A percentile compares a stretch with the other conserved stretches of the same genome.
These are phyloP conservation scores for Adansonia rubrostipa DNA, from an alignment of 441 rosid genomes.

Conservation along the genomic window DNA sequence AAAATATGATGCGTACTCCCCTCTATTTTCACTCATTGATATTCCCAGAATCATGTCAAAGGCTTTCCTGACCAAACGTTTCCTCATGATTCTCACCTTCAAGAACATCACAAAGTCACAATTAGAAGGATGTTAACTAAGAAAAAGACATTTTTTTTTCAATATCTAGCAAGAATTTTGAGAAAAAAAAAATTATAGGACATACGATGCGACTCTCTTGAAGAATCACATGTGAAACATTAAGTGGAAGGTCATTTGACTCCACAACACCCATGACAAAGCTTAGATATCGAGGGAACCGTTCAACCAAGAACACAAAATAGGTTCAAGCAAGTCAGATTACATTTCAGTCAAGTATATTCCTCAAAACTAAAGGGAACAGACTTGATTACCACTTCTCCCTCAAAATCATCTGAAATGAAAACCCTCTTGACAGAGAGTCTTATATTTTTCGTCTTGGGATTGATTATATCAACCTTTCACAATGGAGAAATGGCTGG, in stretches of 20 bases:
- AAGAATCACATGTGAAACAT: constrained; percentile 94
- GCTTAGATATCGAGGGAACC: constrained; percentile 94
- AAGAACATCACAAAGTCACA: constrained; percentile 31
- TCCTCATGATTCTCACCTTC: constrained; percentile 92
- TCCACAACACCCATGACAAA: constrained; percentile 97
- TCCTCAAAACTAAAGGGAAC: neutral
- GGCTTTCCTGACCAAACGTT: constrained; percentile 85
- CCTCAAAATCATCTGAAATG: constrained; percentile 96
- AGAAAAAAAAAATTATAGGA: neutral
- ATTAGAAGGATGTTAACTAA: neutral
- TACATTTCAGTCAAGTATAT: constrained; percentile 7
- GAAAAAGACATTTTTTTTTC: neutral
- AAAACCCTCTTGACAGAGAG: constrained; percentile 91
- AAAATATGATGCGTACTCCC: constrained; percentile 49
- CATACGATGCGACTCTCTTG: constrained; percentile 95
- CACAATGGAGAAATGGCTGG: constrained; percentile 75
- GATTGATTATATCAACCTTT: constrained; percentile 80
- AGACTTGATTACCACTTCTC: constrained; percentile 72
- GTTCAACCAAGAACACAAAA: constrained; percentile 29
- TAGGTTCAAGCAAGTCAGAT: constrained; percentile 18
- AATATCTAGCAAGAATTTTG: neutral
- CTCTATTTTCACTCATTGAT: constrained; percentile 79
- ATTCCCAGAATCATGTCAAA: constrained; percentile 94
- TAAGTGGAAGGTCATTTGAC: constrained; percentile 92
- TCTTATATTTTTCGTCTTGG: constrained; percentile 96